Base-by-base conservation (phyloP, 805 yeast genomes). In the Saturnispora hagleri region DNA sequence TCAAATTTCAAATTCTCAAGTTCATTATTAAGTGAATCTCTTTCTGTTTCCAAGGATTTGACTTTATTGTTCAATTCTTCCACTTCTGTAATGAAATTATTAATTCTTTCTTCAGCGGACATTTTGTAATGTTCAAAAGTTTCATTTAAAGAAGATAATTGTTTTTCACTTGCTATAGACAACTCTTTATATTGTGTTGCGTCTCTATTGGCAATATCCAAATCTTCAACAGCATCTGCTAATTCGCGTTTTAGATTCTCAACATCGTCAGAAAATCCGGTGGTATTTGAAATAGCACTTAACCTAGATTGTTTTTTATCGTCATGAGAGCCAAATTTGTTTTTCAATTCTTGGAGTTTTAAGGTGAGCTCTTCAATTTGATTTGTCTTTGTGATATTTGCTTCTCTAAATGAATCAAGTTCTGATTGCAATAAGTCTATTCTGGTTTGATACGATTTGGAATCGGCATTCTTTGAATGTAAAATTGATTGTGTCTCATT, bases 161-260 rank as follows among this genome's bases (percentile, higher is more conserved):
- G 80, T 49, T 76, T 78, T 60, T 87, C 95, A 3, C 88, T 79
- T 13, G 85, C 79, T 48, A 68, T 67, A 0, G 89, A 81, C 41
- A 87, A 73, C n/a, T 69, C 70, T 52, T 81, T 78, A 62, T 82
- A 77, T 57, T 84, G 82, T n/a, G 73, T 73, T 9, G 78, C 74
- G 58, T 76, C 80, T n/a, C 75, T 70, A 56, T 77, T 77, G 0
- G 87, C 79, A 15, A 76, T 69, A 22, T 73, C 76, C 51, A 84
- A 72, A 51, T 83, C 87, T 44, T 73, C 70, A 50, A 74, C 71
- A 8, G 83, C 69, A 52, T 64, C 56, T 53, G 67, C 48, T 57
- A 73, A 41, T 46, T 66, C 69, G 64, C 64, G 57, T 51, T 61
- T 64, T 51, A 67, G 57, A 13, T 59, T 54, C 9, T 54, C 47